Evolutionary conservation across 352 stramenopile species (phyloP), one percentile per base, ranked within the genome.

Genomic region (Globisporangium rhizosaccharum): DNA sequence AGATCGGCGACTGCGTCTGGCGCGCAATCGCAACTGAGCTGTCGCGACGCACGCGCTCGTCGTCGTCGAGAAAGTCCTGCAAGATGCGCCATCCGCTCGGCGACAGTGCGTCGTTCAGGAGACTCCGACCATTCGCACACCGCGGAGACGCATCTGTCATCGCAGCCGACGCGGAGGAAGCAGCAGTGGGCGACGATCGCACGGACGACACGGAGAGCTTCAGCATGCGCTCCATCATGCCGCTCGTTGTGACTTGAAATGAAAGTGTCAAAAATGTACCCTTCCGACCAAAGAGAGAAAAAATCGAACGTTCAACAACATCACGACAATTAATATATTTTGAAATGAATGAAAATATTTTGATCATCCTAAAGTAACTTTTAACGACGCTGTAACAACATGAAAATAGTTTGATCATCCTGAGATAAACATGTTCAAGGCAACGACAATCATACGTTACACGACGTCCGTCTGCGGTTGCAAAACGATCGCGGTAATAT

Each of bases 71-170:
- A 57, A 81, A 86, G 12, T 83, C 76, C 11, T 71, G 65, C 30
- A 89, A 73, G 39, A 81, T 58, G 23, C 72, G 63, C 56, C 62
- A 69, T 12, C 75, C 77, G 10, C 71, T 72, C 8, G 80, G 80
- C 44, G 80, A 88, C 30, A 88, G 66, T 42, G 76, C 75, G 50
- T 89, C 76, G 58, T 76, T 70, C 41, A 90, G 63, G 53, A 85
- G 64, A 42, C 72, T 85, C 28, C 58, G 28, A 17, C 37, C 47
- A 26, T n/a, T 55, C 20, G 56, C 33, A 25, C 26, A 36, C 73
- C 72, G 17, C 66, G 65, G 39, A 20, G 36, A 51, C 37, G 36
- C 25, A 7, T 8, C 18, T 3, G 6, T 8, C 37, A 47, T 63
- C 9, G 14, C 3, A 44, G 47, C 47, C 9, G 17, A 18, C 18